Conservation (phyloP, 768 basidiomycete genomes). For the Chlorophyllum brunneum region DNA sequence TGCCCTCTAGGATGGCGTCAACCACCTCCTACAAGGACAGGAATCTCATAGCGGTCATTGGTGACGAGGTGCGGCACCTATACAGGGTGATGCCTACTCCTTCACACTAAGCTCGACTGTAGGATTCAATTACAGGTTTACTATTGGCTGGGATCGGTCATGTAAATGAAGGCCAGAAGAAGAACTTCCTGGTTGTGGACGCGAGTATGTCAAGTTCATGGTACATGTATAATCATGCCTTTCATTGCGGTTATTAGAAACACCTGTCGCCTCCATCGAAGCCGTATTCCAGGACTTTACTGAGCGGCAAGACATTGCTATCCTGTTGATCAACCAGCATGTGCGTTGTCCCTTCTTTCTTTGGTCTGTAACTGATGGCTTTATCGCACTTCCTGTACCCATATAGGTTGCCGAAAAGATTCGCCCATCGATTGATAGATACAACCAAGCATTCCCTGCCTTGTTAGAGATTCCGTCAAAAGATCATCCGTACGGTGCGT, state of each 20-base stretch:
- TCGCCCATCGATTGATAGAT: constrained; percentile 89
- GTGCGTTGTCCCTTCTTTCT: constrained; percentile 42
- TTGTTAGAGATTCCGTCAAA: constrained; percentile 97
- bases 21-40: constrained; percentile 71
- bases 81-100: neutral
- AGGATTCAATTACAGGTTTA: constrained; percentile 98
- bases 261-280: constrained; percentile 87
- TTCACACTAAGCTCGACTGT: constrained; percentile 13
- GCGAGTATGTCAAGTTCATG: constrained; percentile 58
- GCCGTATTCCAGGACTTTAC: constrained; percentile 93
- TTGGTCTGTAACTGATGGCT: neutral
- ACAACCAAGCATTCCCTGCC: constrained; percentile 94
- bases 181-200: constrained; percentile 97
- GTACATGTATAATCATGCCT: neutral
- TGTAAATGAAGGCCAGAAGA: constrained; percentile 84
- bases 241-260: constrained; percentile 51
- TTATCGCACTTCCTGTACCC: neutral
- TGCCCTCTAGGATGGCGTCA: constrained; percentile 39
- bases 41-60: constrained; percentile 90
- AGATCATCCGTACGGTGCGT: constrained; percentile 91
- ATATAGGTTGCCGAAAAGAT: constrained; percentile 94
- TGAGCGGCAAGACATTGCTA: constrained; percentile 91
- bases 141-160: constrained; percentile 95
- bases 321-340: constrained; percentile 97
- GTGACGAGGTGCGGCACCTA: constrained; percentile 79